Evolutionary conservation across 2,329 filamentous ascomycete species (phyloP), one percentile per base, ranked within the genome.

Genomic region (Phyllosticta citrichinensis): DNA sequence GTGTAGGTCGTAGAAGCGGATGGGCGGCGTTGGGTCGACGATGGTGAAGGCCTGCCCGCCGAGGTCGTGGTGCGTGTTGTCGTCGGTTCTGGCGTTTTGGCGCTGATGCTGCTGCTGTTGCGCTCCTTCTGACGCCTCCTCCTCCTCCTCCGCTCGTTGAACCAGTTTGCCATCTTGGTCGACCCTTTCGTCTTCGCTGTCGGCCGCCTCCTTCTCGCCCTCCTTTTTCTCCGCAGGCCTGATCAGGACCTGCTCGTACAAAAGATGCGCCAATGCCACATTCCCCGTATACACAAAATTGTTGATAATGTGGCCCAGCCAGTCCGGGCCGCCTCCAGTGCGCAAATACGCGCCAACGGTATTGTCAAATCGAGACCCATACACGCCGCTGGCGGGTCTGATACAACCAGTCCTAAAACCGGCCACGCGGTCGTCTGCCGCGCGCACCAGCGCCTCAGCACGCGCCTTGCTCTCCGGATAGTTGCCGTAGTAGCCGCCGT

Each of bases 321-420:
- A 82, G 53, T 75, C 78, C 9, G 24, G 57, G 8, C 54, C 55
- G 51, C 55, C 55, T 35, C 60, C 55, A 50, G 55, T 55, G n/a
- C 55, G 55, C 24, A 62, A 17, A 56, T 62, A 62, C 47, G 25
- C 57, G n/a, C 60, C 60, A 10, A 58, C 56, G 5, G 65, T 67
- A 35, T 66, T 66, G 64, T 82, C 77, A 50, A 71, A 73, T 14
- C 74, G 72, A 62, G 77, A 75, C 4, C 80, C 81, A 64, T 83
- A 83, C 54, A 83, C 76, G 27, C 74, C 77, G 64, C 82, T 82
- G 12, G 77, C 76, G 0, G 81, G 81, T 2, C 82, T 76, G 64
- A 85, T 79, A 55, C 74, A 74, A 8, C 81, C 82, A 0, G 81
- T 83, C 10, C 80, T 76, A 68, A 84, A 80, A 8, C 57, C 60